Percentiles rank a stretch among this genome's conserved stretches.
Conservation (phyloP, 305 asterid species). For the Fraxinus albicans region DNA sequence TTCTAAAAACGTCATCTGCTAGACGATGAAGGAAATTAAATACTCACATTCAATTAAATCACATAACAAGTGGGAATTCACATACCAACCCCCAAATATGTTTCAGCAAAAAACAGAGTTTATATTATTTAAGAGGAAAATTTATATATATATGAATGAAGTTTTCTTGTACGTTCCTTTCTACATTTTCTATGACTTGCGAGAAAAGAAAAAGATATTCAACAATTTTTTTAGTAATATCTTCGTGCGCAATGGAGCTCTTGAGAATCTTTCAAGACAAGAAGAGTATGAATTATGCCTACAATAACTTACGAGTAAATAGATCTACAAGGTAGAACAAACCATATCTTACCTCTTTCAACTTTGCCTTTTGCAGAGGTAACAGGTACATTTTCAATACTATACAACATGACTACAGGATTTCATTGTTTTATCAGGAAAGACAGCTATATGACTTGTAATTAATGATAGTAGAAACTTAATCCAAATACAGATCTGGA, state of each 20-base stretch:
- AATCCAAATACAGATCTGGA: background rate
- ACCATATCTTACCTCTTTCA: background rate
- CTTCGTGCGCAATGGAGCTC: background rate
- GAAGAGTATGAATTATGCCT: background rate
- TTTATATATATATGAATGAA: background rate
- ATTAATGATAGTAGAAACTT: background rate
- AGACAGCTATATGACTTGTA: background rate
- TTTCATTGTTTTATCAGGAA: background rate
- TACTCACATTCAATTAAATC: background rate
- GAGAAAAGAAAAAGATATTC: background rate
- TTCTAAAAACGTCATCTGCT: constrained; percentile 62
- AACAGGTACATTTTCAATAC: background rate
- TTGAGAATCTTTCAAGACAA: background rate
- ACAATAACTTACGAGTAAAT: background rate
- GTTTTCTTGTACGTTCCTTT: background rate
- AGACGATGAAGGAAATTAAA: background rate
- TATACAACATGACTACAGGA: background rate
- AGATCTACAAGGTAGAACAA: background rate
- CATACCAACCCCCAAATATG: background rate
- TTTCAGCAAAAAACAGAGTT: background rate
- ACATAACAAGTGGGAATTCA: background rate
- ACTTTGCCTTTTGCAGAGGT: background rate
- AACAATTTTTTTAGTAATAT: background rate
- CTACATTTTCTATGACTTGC: background rate
- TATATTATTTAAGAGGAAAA: background rate